phyloP scores from a whole-genome alignment of 352 stramenopile genomes.

The Pythium sp. region DNA sequence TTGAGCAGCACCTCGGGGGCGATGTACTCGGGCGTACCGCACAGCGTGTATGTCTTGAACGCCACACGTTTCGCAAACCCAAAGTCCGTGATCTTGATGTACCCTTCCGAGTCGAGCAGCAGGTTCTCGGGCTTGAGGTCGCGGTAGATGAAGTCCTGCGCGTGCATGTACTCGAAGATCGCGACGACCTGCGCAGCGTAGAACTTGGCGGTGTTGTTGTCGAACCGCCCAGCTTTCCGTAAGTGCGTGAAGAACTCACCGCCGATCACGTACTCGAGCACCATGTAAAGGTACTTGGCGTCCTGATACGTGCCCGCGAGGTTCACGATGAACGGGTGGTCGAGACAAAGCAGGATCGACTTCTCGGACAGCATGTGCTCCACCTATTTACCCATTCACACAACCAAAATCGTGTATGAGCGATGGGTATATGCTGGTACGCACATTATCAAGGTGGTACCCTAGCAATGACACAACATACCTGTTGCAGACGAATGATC shows the following conservation, averaged over 20 bases:
- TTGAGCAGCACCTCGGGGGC: slow-evolving; percentile 90
- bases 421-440: too few species aligned
- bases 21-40: slow-evolving; percentile 93
- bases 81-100: slow-evolving; percentile 96
- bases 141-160: slow-evolving; percentile 96
- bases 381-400: slow-evolving; percentile 46
- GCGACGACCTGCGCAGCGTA: slow-evolving; percentile 93
- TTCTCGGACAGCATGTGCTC: slow-evolving; percentile 98
- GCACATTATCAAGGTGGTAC: not conserved
- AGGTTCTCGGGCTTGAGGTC: slow-evolving; percentile 96
- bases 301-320: slow-evolving; percentile 94
- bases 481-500: slow-evolving; percentile 94
- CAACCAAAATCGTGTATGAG: too few species aligned
- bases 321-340: slow-evolving; percentile 97
- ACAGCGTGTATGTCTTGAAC: slow-evolving; percentile 95
- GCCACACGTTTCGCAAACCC: slow-evolving; percentile 92
- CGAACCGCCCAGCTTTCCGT: slow-evolving; percentile 91
- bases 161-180: slow-evolving; percentile 97
- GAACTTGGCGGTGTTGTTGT: slow-evolving; percentile 91
- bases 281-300: slow-evolving; percentile 95
- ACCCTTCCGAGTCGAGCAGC: slow-evolving; percentile 92
- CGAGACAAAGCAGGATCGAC: slow-evolving; percentile 90
- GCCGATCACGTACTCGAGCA: slow-evolving; percentile 96
- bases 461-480: slow-evolving; percentile 12
- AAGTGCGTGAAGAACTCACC: slow-evolving; percentile 98